Base-by-base conservation (phyloP, 805 yeast species). In the Ogataea salicorniae region DNA sequence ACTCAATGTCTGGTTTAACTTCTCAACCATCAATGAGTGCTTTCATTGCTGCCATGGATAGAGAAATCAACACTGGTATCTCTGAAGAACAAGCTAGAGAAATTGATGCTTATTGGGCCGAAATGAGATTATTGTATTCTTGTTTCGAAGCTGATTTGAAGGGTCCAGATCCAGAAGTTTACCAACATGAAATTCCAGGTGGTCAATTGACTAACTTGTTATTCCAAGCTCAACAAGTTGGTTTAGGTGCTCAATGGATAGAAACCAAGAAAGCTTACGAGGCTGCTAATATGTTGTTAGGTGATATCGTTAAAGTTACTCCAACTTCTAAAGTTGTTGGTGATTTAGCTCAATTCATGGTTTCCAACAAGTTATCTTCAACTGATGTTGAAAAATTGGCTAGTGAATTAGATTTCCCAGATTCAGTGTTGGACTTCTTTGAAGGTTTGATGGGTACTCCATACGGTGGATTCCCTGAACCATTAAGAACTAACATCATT, bases 261-360 rank as follows among this genome's bases (percentile, higher is more conserved):
- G 95, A 88, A 73, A 94, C 99, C 44, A 94, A 94, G 79, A 84
- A 80, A 67, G 94, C 97, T 26, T 94, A 94, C 72, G 84, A 84
- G 68, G 84, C 83, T 58, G 99, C 99, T 49, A 94, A 94, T 74
- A 71, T 77, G 61, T 76, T 94, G 53, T 77, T 94, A 55, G 99
- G 99, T 54, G 99, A 94, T 68, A 80, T 94, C 66, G 98, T 94
- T 61, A 94, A 94, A 75, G 99, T 94, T 46, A 94, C 99, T 11
- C 99, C 99, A 51, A 94, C 99, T 22, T 91, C 98, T n/a, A 94
- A 94, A 76, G 99, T 94, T 62, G 99, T 94, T 54, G 99, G 99
- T 61, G 99, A 94, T 66, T 80, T 94, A 71, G 99, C 99, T n/a
- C 99, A 94, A 74, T 94, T 94, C 64, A 94, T 94, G 99, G 99